Base-by-base conservation (phyloP, 2,329 filamentous ascomycete species). In the Trichoderma atroviride region DNA sequence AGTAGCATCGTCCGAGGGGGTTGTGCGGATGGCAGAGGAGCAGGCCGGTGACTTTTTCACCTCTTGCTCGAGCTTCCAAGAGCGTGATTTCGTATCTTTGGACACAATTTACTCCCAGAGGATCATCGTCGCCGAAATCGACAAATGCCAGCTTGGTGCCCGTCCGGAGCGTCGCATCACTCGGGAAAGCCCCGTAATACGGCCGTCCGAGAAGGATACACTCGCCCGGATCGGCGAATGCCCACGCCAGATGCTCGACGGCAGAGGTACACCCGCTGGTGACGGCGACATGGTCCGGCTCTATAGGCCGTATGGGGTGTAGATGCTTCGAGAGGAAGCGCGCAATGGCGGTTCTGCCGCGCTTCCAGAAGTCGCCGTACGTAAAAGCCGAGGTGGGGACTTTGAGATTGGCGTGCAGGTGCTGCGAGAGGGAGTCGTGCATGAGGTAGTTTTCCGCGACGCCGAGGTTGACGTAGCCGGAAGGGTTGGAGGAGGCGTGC, bases 401-500 rank as follows among this genome's bases (percentile, higher is more conserved):
- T 5, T 79, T 73, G 7, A 82, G 72, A 56, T 81, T 80, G 2
- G 73, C 72, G 72, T 83, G 81, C 35, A 82, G 77, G 69, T 82
- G 83, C 24, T 80, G 73, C 2, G 79, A 74, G 3, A 87, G 78
- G 3, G 78, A 73, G 22, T 80, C 73, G 68, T 86, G 84, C 84
- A 87, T 85, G 53, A 87, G 79, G 0, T 76, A 75, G 73, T 87
- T 87, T 74, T 87, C 85, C 6, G 85, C 85, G 1, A 87, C 78
- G 0, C 84, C 85, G 0, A 87, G 78, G 69, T 81, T 85, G 37
- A 86, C 76, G 70, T 82, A 85, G 31, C 85, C 85, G 16, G 76
- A 72, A 0, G 82, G 80, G 63, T 84, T 84, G 4, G 75, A 72
- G 4, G 73, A 59, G 0, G 81, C 78, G 65, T 84, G 72, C 78